Percentiles rank a stretch among this genome's conserved stretches.
Evolutionary conservation across 345 rosid genomes (phyloP).

Genomic region (Gynandropsis gynandra): DNA sequence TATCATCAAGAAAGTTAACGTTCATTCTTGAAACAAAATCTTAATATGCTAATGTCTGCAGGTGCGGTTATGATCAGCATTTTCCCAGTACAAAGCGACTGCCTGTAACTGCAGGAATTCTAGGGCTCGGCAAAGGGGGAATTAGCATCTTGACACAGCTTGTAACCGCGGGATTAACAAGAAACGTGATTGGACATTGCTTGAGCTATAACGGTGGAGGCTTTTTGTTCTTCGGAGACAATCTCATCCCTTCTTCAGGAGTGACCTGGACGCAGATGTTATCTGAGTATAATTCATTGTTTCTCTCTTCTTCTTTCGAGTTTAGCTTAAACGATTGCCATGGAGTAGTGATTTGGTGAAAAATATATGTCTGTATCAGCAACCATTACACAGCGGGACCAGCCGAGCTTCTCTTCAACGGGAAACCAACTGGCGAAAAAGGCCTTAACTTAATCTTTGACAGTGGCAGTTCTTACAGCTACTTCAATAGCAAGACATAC

Average conservation of each 20-base stretch:
- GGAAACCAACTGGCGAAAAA: constrained; percentile 48
- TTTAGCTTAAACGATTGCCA: background rate
- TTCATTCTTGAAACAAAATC: background rate
- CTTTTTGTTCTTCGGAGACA: constrained; percentile 66
- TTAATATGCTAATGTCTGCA: constrained; percentile 14
- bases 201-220: constrained; percentile 73
- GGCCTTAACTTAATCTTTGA: constrained; percentile 54
- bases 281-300: background rate
- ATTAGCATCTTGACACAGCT: constrained; percentile 57
- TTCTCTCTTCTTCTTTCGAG: background rate
- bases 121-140: constrained; percentile 67
- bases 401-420: constrained; percentile 48
- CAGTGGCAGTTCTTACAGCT: constrained; percentile 80
- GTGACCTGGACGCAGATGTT: constrained; percentile 50
- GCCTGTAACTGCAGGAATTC: constrained; percentile 57
- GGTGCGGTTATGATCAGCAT: constrained; percentile 69
- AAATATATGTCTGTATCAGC: constrained; percentile 34
- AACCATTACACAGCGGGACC: constrained; percentile 53
- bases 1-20: background rate
- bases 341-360: background rate
- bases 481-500: constrained; percentile 51
- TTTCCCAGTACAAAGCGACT: constrained; percentile 34
- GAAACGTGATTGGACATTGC: constrained; percentile 74
- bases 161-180: constrained; percentile 27
- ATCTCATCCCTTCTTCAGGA: constrained; percentile 44